Base-by-base conservation (phyloP, 768 basidiomycete genomes). In the Termitomyces sp. region DNA sequence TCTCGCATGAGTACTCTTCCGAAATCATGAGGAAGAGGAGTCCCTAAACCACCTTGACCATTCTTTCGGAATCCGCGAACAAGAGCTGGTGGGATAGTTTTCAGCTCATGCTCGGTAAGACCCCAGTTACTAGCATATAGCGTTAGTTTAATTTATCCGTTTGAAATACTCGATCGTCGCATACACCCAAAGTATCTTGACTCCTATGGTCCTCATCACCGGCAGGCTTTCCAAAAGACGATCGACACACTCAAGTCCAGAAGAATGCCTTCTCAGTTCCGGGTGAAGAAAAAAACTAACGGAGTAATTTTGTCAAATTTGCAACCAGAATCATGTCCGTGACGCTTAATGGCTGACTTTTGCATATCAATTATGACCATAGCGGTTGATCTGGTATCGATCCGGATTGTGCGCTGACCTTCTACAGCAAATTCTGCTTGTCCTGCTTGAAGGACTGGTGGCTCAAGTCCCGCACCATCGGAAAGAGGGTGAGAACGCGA, bases 281-380 rank as follows among this genome's bases (percentile, higher is more conserved):
- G 83, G 82, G 64, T 88, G 84, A 33, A 88, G 73, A 68, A 88
- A 86, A 68, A 78, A 87, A 71, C 84, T 85, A 55, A 42, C 12
- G 13, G 5, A 4, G n/a, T 30, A 1, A 26, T 24, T 8, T 35
- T 8, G 33, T 58, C 43, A 58, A 47, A 54, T 14, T 62, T 7
- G 22, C 38, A 45, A 30, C 22, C 28, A 16, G 45, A 33, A 22
- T 7, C 32, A 47, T 26, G 30, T 46, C 48, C n/a, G 44, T 45
- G 10, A 54, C 22, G 38, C 18, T 28, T 4, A n/a, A 6, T 18
- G 14, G 61, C 76, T 58, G 64, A 86, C 86, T 87, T 88, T 67
- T 88, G 87, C 87, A 88, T 88, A 64, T 87, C 87, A 52, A 87
- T 77, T 20, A 88, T 74, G n/a, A 87, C 80, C 54, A 82, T 68